Evolutionary conservation across 768 basidiomycete species (phyloP).

Genomic region (Naganishia onofrii): DNA sequence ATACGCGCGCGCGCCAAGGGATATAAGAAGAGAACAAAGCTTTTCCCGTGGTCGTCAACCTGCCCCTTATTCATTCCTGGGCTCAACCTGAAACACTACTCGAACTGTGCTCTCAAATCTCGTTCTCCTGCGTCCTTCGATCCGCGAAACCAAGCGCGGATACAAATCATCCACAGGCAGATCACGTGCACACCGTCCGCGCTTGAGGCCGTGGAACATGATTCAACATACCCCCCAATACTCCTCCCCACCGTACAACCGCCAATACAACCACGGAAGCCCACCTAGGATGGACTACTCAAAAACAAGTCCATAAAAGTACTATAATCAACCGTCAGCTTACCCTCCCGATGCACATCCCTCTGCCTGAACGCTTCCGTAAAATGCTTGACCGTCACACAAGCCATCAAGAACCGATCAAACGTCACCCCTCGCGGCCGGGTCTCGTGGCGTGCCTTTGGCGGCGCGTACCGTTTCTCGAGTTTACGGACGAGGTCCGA

Average conservation of each 20-base stretch:
- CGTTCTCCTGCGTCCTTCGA: background rate
- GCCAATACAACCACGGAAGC: too few relatives aligned
- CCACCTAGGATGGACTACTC: background rate
- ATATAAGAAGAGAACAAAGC: background rate
- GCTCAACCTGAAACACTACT: constrained; percentile 14
- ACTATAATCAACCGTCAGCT: constrained; percentile 50
- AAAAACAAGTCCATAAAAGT: constrained; percentile 42
- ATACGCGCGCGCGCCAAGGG: too few relatives aligned
- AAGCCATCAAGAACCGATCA: constrained; percentile 53
- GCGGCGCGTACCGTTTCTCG: constrained; percentile 46
- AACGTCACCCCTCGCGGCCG: constrained; percentile 43
- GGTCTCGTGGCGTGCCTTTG: constrained; percentile 16
- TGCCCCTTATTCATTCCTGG: too few relatives aligned
- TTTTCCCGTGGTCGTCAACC: too few relatives aligned
- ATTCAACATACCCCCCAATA: background rate
- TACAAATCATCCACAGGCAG: constrained; percentile 10
- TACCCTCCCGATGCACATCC: constrained; percentile 41
- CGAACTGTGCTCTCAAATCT: constrained; percentile 1
- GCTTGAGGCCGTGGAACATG: background rate
- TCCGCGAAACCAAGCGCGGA: background rate
- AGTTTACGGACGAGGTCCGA: constrained; percentile 49
- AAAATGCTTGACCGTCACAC: constrained; percentile 53
- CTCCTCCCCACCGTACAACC: too few relatives aligned
- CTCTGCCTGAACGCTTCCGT: constrained; percentile 50
- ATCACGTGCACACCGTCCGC: background rate